Conservation (phyloP, 1,284 basidiomycete genomes). For the Leccinum subfulvum region DNA sequence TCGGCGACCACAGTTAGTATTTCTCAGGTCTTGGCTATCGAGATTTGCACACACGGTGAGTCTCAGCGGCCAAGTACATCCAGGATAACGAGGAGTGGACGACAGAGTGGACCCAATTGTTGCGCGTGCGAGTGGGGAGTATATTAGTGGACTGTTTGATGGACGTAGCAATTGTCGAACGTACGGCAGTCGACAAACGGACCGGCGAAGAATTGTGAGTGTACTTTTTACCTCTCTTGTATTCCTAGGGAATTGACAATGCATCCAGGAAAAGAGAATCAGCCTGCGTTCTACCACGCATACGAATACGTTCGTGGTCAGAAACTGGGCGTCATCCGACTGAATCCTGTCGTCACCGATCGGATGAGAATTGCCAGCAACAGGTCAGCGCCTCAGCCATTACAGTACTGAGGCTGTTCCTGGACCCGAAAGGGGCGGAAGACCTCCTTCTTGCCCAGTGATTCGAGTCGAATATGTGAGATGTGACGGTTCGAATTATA, state of each 20-base stretch:
- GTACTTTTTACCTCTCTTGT: neutral
- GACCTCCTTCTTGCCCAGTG: too few species aligned
- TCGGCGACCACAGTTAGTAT: constrained; percentile 45
- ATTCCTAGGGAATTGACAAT: constrained; percentile 1
- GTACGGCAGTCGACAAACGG: constrained; percentile 54
- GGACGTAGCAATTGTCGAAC: constrained; percentile 78
- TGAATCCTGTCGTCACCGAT: constrained; percentile 81
- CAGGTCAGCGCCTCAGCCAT: too few species aligned
- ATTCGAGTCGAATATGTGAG: too few species aligned
- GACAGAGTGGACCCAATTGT: constrained; percentile 77
- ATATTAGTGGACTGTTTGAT: constrained; percentile 84
- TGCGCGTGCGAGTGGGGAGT: constrained; percentile 79
- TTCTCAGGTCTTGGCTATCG: constrained; percentile 60
- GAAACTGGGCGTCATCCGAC: constrained; percentile 87
- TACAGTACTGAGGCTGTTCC: too few species aligned
- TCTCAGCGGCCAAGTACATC: constrained; percentile 65
- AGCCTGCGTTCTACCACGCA: constrained; percentile 89
- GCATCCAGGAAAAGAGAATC: constrained; percentile 66
- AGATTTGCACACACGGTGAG: constrained; percentile 55
- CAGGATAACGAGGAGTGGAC: constrained; percentile 70
- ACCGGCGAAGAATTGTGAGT: constrained; percentile 62
- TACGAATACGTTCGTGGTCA: constrained; percentile 94
- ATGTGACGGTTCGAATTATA: too few species aligned
- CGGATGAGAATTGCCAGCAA: constrained; percentile 31
- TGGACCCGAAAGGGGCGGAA: too few species aligned